Base-by-base conservation (phyloP, 176 grass and related monocot species). In the Areca catechu region DNA sequence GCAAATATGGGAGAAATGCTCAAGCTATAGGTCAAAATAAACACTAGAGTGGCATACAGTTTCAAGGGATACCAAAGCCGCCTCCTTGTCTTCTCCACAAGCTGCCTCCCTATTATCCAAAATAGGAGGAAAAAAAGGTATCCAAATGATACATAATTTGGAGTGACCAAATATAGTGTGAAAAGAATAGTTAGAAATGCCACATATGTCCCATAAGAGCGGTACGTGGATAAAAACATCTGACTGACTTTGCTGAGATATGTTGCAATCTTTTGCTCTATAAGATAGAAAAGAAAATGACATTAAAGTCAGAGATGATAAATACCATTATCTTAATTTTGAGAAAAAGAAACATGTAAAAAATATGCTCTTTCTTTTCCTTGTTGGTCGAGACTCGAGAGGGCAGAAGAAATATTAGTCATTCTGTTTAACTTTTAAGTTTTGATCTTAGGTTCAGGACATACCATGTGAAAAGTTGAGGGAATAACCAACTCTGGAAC, bases 21-120 rank as follows among this genome's bases (percentile, higher is more conserved):
- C 56, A 96, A 71, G 64, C 71, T 79, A 55, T 96, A 96, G 34
- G 77, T 90, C 57, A 83, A 96, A 29, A 96, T 70, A 62, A 96
- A 96, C 54, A 96, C 74, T 66, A 90, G 15, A 29, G 80, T 56
- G 5, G 86, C 80, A 77, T 96, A 96, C 74, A 90, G 54, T 78
- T 96, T 96, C 66, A 90, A 63, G 19, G 92, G 92, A 61, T 74
- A 84, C 92, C 92, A 96, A 73, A 96, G 75, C 60, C 83, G 74
- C 51, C 71, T 85, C 48, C 71, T 87, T 76, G 92, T 80, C 79
- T 90, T 90, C 60, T 86, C 83, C 20, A 80, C 83, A 20, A 96
- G 82, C 62, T 96, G 92, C 61, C 92, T 87, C 76, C 92, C 92
- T 63, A 96, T 87, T 65, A 96, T 96, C 92, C 92, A 96, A 80